phyloP scores from a whole-genome alignment of 129 eudicot genomes.

The Tagetes patula region DNA sequence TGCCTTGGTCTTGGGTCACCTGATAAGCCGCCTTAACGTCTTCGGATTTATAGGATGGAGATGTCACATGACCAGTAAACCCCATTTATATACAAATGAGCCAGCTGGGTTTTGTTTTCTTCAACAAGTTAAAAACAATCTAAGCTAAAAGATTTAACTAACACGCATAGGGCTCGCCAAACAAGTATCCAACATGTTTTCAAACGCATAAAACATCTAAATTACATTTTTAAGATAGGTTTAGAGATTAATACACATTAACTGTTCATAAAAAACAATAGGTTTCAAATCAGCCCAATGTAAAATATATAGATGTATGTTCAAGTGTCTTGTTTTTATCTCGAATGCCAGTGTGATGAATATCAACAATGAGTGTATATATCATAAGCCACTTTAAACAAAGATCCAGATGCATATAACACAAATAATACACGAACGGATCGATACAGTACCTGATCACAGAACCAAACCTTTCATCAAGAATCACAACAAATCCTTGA shows the following conservation, averaged over 20 bases:
- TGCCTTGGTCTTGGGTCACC: no score
- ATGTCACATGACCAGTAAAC: no score
- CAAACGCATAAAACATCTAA: neutral
- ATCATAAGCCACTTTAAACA: conserved; percentile 11
- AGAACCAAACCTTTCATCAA: neutral
- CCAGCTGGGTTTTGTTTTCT: no score
- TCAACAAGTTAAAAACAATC: no score
- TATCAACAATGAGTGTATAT: conserved; percentile 17
- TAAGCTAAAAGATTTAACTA: no score
- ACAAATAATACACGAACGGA: conserved; percentile 26
- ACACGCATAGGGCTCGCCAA: no score
- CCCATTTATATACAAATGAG: no score
- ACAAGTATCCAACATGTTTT: neutral
- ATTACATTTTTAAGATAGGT: no score
- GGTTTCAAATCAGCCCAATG: neutral
- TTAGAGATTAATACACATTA: neutral
- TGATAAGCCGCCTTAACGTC: no score
- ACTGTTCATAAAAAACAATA: neutral
- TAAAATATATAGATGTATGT: neutral
- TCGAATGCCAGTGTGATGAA: conserved; percentile 10
- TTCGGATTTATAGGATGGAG: no score
- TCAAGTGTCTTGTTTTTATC: conserved; percentile 11
- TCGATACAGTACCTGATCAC: conserved; percentile 25
- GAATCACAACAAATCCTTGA: conserved; percentile 64
- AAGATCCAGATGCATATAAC: conserved; percentile 30